phyloP scores from a whole-genome alignment of 768 basidiomycete species.

The Zangia roseola region DNA sequence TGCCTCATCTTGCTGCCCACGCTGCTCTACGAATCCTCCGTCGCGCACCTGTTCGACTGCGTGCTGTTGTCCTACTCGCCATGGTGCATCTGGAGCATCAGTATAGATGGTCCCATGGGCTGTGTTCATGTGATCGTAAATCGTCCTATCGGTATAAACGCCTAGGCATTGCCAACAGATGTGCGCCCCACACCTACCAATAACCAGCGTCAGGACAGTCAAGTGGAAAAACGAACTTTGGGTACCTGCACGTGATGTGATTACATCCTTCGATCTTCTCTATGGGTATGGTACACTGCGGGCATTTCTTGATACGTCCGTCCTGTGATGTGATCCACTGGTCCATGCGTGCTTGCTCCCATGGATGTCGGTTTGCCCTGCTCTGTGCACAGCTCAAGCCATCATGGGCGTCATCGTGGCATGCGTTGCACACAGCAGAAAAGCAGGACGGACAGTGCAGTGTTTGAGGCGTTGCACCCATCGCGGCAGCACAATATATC shows the following conservation, averaged over 20 bases:
- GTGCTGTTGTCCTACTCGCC: no score
- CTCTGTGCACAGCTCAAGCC: constrained; percentile 53
- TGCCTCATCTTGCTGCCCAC: no score
- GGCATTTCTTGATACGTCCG: constrained; percentile 61
- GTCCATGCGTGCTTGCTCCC: constrained; percentile 43
- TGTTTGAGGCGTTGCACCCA: not conserved
- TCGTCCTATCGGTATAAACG: constrained; percentile 15
- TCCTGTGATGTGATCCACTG: constrained; percentile 55
- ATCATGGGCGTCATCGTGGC: constrained; percentile 57
- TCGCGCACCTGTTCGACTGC: no score
- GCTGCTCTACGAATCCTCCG: no score
- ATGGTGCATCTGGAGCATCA: no score
- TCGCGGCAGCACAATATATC: not conserved
- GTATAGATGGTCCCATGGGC: no score
- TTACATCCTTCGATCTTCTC: constrained; percentile 71
- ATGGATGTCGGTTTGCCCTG: constrained; percentile 16
- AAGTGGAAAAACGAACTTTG: not conserved
- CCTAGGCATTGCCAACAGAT: constrained; percentile 64
- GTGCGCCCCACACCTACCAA: constrained; percentile 58
- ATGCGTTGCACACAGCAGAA: constrained; percentile 58
- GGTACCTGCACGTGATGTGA: constrained; percentile 60
- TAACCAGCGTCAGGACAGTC: not conserved
- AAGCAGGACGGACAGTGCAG: constrained; percentile 44
- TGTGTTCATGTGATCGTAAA: no score
- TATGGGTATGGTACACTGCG: constrained; percentile 61